phyloP scores from a whole-genome alignment of 257 asterid species.

The Ehretia macrophylla region DNA sequence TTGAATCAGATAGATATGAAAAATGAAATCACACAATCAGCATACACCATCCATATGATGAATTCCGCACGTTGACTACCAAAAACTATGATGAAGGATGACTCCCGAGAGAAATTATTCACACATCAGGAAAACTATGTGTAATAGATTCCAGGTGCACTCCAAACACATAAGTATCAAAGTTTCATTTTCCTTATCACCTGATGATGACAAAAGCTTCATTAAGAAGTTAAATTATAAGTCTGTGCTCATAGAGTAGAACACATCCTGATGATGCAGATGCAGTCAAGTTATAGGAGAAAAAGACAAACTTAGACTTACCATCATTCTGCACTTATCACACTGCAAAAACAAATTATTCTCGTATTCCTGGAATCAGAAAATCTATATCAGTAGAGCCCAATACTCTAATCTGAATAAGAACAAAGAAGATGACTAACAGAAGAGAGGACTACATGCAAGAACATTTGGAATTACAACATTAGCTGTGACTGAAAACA shows the following conservation, averaged over 20 bases:
- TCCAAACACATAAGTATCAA: background rate
- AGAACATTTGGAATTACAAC: background rate
- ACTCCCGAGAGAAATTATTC: background rate
- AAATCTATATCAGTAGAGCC: constrained; percentile 22
- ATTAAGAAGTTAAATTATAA: too few species aligned
- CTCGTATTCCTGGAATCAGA: constrained; percentile 86
- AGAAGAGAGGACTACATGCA: background rate
- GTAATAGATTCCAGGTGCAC: background rate
- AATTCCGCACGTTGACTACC: too few species aligned
- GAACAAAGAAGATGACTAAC: background rate
- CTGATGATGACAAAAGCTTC: background rate
- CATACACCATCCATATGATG: too few species aligned
- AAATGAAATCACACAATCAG: too few species aligned
- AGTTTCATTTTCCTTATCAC: background rate
- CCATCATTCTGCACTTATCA: constrained; percentile 99
- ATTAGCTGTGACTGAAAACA: background rate
- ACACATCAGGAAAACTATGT: background rate
- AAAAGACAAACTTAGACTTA: constrained; percentile 21
- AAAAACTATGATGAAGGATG: background rate
- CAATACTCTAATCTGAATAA: constrained; percentile 7
- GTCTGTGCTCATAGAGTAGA: too few species aligned
- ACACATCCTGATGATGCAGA: too few species aligned
- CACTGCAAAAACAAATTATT: constrained; percentile 95
- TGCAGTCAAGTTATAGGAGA: too few species aligned
- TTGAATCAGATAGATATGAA: too few species aligned